phyloP scores from a whole-genome alignment of 2,329 filamentous ascomycete genomes.

The Tolypocladium capitatum region DNA sequence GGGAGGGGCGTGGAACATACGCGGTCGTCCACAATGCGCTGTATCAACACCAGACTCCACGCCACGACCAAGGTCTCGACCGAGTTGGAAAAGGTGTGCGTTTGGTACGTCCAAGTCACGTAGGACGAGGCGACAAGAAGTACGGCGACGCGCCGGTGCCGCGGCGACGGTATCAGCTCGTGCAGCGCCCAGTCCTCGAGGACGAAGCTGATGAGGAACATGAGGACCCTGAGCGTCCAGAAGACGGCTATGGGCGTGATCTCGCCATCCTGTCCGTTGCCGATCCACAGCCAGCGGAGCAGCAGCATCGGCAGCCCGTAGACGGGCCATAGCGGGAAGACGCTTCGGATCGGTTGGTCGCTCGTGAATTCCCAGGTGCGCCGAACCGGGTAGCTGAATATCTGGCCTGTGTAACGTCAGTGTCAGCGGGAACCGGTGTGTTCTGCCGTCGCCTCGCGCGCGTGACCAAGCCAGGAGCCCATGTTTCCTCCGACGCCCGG shows the following conservation, averaged over 20 bases:
- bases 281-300: slow-evolving; percentile 83
- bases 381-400: slow-evolving; percentile 82
- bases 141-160: slow-evolving; percentile 59
- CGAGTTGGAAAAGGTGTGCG: slow-evolving; percentile 96
- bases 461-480: neutral
- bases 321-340: slow-evolving; percentile 90
- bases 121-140: slow-evolving; percentile 89
- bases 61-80: slow-evolving; percentile 85
- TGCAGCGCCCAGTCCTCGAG: slow-evolving; percentile 95
- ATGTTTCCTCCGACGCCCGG: neutral
- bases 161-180: slow-evolving; percentile 69
- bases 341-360: slow-evolving; percentile 77
- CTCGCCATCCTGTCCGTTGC: slow-evolving; percentile 61
- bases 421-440: neutral
- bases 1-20: slow-evolving; percentile 32
- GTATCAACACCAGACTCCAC: slow-evolving; percentile 87
- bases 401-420: slow-evolving; percentile 49
- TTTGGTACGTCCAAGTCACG: slow-evolving; percentile 97
- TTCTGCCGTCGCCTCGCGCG: neutral
- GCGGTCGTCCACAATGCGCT: slow-evolving; percentile 68
- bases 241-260: slow-evolving; percentile 79
- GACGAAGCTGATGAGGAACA: slow-evolving; percentile 93
- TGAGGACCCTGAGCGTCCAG: slow-evolving; percentile 74
- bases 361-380: slow-evolving; percentile 94
- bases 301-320: slow-evolving; percentile 92